A percentile compares a stretch with the other conserved stretches of the same genome.
These are phyloP conservation scores for Saccharomycopsis babjevae DNA, from an alignment of 805 yeast species.

Conservation along the genomic window DNA sequence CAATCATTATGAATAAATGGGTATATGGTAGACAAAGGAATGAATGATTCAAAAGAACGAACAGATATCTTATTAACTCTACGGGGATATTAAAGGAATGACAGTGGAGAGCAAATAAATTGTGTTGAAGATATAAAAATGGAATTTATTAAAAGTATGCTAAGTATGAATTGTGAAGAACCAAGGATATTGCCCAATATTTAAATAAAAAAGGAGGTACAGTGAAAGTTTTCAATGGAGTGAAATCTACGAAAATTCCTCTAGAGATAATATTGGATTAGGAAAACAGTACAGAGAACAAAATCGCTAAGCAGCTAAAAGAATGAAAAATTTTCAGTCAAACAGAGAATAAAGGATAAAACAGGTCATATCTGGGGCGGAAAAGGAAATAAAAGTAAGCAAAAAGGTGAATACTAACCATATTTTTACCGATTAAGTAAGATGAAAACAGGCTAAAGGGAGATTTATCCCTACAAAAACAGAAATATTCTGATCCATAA, in stretches of 20 bases:
- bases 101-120: slow-evolving; percentile 17
- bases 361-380: slow-evolving; percentile 17
- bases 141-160: neutral
- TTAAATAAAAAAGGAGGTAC: too few relatives aligned
- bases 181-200: too few relatives aligned
- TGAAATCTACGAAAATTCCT: too few relatives aligned
- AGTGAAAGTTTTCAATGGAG: too few relatives aligned
- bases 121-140: neutral
- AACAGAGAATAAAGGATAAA: slow-evolving; percentile 24
- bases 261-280: neutral
- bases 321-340: neutral
- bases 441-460: neutral
- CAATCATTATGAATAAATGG: slow-evolving; percentile 5
- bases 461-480: neutral
- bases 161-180: too few relatives aligned
- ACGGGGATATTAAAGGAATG: slow-evolving; percentile 15
- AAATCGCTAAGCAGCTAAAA: neutral
- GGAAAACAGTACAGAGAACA: neutral
- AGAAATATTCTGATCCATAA: neutral
- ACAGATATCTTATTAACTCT: neutral
- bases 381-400: neutral
- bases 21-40: neutral
- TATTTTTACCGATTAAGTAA: neutral
- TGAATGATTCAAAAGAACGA: neutral
- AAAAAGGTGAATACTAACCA: neutral